Conservation (phyloP, 2,329 filamentous ascomycete species). For the Plenodomus biglobosus region DNA sequence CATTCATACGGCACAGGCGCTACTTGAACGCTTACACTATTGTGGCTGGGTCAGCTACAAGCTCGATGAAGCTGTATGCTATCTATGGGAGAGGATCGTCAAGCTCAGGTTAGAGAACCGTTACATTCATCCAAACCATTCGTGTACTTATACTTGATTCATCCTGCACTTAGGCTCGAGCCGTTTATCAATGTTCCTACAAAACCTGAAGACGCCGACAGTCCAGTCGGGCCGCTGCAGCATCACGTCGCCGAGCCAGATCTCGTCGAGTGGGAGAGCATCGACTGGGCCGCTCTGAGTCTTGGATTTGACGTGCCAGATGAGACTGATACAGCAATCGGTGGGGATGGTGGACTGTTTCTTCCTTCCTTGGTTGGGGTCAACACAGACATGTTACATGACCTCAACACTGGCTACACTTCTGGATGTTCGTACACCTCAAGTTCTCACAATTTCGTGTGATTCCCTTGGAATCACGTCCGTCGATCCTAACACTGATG, state of each 20-base stretch:
- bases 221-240: conserved; percentile 35
- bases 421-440: background rate
- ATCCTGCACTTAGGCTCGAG: conserved; percentile 32
- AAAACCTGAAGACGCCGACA: conserved; percentile 19
- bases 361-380: background rate
- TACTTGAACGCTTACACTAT: conserved; percentile 35
- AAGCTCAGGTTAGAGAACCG: conserved; percentile 42
- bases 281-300: conserved; percentile 32
- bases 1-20: conserved; percentile 24
- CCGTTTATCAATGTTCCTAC: conserved; percentile 23
- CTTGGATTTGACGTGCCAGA: conserved; percentile 3
- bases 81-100: conserved; percentile 36
- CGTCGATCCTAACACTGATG: too few relatives aligned
- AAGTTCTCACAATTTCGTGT: background rate
- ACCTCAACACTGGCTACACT: background rate
- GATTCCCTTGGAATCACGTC: too few relatives aligned
- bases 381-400: background rate
- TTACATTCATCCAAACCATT: conserved; percentile 26
- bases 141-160: conserved; percentile 39
- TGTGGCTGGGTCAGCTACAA: conserved; percentile 45
- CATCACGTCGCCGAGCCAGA: conserved; percentile 31
- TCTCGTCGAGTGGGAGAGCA: conserved; percentile 35
- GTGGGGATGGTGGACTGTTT: background rate
- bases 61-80: conserved; percentile 34
- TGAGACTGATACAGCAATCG: background rate